Percentiles rank a stretch among this genome's conserved stretches.
phyloP scores from a whole-genome alignment of 2,329 filamentous ascomycete species.

The Bimuria novae-zelandiae region DNA sequence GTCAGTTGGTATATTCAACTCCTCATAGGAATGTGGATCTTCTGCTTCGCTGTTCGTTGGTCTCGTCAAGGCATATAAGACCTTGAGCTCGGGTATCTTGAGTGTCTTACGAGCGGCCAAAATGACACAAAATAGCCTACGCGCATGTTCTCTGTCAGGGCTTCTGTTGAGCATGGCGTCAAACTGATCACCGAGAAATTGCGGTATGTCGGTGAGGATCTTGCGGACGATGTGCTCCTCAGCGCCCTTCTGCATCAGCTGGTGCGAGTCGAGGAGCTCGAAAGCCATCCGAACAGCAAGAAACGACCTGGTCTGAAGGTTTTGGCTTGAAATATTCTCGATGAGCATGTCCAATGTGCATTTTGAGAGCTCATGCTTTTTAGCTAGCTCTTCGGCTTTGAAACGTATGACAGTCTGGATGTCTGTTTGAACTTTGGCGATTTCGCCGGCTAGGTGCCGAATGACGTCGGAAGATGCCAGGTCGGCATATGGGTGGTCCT shows the following conservation, averaged over 20 bases:
- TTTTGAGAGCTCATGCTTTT: not conserved
- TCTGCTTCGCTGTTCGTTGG: not conserved
- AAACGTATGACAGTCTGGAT: conserved; percentile 2
- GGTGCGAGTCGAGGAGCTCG: conserved; percentile 3
- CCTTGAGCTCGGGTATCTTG: conserved; percentile 1
- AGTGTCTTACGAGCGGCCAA: conserved; percentile 3
- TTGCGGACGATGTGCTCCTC: not conserved
- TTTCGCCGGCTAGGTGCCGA: conserved; percentile 3
- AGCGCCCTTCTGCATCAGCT: not conserved
- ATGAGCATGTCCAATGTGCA: not conserved
- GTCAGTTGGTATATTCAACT: not conserved
- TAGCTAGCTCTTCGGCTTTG: conserved; percentile 5
- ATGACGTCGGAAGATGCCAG: not conserved
- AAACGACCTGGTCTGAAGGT: conserved; percentile 1
- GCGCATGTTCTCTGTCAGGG: conserved; percentile 5
- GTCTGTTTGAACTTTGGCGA: conserved; percentile 1
- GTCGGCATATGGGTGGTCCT: not conserved
- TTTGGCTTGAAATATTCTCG: not conserved
- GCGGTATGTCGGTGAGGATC: conserved; percentile 2
- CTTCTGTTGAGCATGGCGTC: conserved; percentile 4
- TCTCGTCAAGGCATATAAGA: conserved; percentile 3
- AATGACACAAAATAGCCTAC: conserved; percentile 5
- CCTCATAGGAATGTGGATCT: not conserved
- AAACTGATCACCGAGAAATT: conserved; percentile 5
- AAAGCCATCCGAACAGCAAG: conserved; percentile 6